These are phyloP conservation scores for Carex littledalei DNA, from an alignment of 176 grass and related monocot species.

Conservation along the genomic window DNA sequence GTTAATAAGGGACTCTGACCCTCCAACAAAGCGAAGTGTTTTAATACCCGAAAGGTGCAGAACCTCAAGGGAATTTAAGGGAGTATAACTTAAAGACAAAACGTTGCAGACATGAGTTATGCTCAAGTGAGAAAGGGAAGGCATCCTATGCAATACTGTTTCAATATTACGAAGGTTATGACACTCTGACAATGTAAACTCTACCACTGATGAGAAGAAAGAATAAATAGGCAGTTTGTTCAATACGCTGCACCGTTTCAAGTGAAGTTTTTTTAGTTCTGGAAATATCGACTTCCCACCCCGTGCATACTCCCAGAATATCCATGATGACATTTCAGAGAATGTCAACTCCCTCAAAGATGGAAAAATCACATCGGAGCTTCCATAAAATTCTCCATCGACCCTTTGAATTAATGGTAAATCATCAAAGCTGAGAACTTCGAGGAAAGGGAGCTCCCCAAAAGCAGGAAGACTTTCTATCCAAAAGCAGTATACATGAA, in stretches of 20 bases:
- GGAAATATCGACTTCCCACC: not conserved
- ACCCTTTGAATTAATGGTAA: not conserved
- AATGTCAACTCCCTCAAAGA: slow-evolving; percentile 33
- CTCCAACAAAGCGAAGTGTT: not conserved
- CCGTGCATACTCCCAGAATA: not conserved
- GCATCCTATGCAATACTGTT: no score
- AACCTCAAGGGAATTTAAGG: not conserved
- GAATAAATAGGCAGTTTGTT: not conserved
- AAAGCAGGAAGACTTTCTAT: slow-evolving; percentile 31
- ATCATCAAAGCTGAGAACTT: slow-evolving; percentile 15
- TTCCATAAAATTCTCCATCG: slow-evolving; percentile 34
- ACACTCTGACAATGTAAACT: no score
- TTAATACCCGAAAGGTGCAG: not conserved
- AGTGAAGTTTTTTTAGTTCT: slow-evolving; percentile 22
- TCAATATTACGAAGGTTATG: not conserved
- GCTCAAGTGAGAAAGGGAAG: not conserved
- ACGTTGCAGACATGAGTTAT: not conserved
- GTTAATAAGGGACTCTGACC: not conserved
- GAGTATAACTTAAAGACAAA: not conserved
- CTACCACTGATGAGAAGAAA: not conserved
- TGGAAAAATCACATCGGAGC: slow-evolving; percentile 19
- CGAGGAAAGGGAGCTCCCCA: slow-evolving; percentile 29
- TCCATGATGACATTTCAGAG: slow-evolving; percentile 17
- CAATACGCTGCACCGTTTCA: slow-evolving; percentile 7
- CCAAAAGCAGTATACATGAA: slow-evolving; percentile 8